Base-by-base conservation (phyloP, 2,329 filamentous ascomycete species). In the Penicillium sp. region DNA sequence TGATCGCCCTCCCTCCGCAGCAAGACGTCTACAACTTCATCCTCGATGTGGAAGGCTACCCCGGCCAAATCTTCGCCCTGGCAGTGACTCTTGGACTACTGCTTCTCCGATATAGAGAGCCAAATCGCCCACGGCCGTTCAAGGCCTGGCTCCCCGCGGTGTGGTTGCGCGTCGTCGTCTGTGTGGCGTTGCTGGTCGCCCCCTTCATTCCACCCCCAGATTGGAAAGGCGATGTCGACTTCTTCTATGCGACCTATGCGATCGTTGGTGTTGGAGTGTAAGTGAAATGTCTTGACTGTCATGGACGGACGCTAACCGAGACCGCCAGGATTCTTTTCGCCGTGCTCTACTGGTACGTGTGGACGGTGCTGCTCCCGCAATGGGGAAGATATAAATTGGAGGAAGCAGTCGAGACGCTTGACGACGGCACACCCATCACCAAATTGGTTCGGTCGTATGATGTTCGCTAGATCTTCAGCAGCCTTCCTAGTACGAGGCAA, bases 11-110 rank as follows among this genome's bases (percentile, higher is more conserved):
- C 0, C 82, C 83, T 0, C 81, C 83, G 0, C 79, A 81, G 0
- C 71, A 73, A 3, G 77, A 83, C 32, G 79, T 84, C 0, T 88
- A 87, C 62, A 81, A 79, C 7, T 86, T 88, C 53, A 86, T 87
- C 18, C 67, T 86, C 0, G 82, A 87, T 32, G 79, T 87, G 0
- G 83, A 87, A 53, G 81, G 79, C 0, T 87, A 86, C 49, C 77
- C 82, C 0, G 79, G 72, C 0, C 79, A 84, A 42, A 68, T 86
- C 10, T 75, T 82, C 39, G 73, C 73, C 0, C 58, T 86, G 1
- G 77, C 79, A 0, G 67, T 79, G 0, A 76, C 76, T 0, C 49
- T 73, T 6, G 83, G 83, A 0, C 65, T 86, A 0, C 51, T 86
- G 0, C 75, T 78, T 62, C 67, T 88, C 4, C 75, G 84, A 0